Evolutionary conservation across 306 rosid species (phyloP).

Genomic region (Vigna hirtella): DNA sequence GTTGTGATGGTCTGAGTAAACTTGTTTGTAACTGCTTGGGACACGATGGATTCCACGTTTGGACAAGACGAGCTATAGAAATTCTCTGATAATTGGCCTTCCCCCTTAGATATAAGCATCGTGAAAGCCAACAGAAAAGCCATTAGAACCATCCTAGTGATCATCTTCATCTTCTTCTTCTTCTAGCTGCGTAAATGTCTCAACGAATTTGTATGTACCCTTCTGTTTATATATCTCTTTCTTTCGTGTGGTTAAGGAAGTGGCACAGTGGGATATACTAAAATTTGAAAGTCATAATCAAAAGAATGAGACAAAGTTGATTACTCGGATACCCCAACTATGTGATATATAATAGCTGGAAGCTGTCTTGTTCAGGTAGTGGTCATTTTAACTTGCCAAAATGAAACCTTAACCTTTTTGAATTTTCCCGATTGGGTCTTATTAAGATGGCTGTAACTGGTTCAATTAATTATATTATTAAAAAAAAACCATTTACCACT

Average conservation of each 20-base stretch:
- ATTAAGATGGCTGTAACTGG: neutral
- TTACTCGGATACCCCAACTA: slow-evolving; percentile 41
- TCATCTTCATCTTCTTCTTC: slow-evolving; percentile 43
- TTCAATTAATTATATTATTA: neutral
- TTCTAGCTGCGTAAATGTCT: neutral
- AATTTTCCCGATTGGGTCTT: slow-evolving; percentile 3
- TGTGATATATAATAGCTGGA: slow-evolving; percentile 32
- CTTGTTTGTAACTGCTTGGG: slow-evolving; percentile 69
- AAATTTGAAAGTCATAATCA: neutral
- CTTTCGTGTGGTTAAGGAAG: neutral
- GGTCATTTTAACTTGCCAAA: slow-evolving; percentile 47
- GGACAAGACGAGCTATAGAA: slow-evolving; percentile 72
- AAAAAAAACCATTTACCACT: too few relatives aligned
- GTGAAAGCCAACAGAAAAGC: slow-evolving; percentile 38
- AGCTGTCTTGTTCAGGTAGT: slow-evolving; percentile 18
- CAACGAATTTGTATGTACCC: slow-evolving; percentile 14
- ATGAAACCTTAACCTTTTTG: neutral
- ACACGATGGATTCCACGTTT: slow-evolving; percentile 69
- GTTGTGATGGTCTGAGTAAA: slow-evolving; percentile 60
- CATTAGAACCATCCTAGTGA: slow-evolving; percentile 4
- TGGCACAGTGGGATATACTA: neutral
- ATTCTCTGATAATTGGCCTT: slow-evolving; percentile 60
- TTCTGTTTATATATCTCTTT: neutral
- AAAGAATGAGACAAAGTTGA: slow-evolving; percentile 24
- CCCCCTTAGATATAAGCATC: slow-evolving; percentile 38